Base-by-base conservation (phyloP, 345 rosid genomes). In the Eucalyptus virginea region DNA sequence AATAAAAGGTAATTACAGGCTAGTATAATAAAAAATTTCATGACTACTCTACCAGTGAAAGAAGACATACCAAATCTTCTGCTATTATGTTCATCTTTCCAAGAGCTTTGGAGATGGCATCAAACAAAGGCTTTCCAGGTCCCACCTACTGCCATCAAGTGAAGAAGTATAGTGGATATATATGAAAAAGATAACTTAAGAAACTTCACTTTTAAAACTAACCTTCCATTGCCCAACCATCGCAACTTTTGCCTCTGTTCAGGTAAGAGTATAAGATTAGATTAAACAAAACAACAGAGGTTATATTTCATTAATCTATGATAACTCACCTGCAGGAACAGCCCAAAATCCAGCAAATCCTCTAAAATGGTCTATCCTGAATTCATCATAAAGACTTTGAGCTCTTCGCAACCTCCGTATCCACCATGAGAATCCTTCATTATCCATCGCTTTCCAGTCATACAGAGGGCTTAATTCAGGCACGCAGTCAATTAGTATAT, bases 291-390 rank as follows among this genome's bases (percentile, higher is more conserved):
- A 37, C 49, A 56, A 45, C 16, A 5, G 87, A 90, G 34, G 28
- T 30, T 49, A 44, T 37, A 87, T 87, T 86, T 81, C 88, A 83
- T 32, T 69, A 88, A 89, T 87, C 87, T 88, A 88, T 62, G 87
- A 69, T 65, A 17, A 90, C 96, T 94, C 91, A 98, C 99, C 99
- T 87, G 98, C 94, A 89, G 96, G 94, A 87, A 97, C 96, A 67
- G 99, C 98, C 99, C 99, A 98, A 93, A 90, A 98, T 69, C 99
- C 99, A 89, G 99, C 95, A 93, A 98, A 96, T 91, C 98, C 99
- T 95, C 99, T 95, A 93, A 98, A 98, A 91, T 97, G 99, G 89
- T 98, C 99, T 62, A 98, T 98, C 88, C 98, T 94, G 93, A 95
- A 97, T 93, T 98, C 99, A 86, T 94, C 97, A 90, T 94, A 97